A percentile compares a stretch with the other conserved stretches of the same genome.
Conservation (phyloP, 1,139 yeast genomes). For the Kluyveromyces sp. region DNA sequence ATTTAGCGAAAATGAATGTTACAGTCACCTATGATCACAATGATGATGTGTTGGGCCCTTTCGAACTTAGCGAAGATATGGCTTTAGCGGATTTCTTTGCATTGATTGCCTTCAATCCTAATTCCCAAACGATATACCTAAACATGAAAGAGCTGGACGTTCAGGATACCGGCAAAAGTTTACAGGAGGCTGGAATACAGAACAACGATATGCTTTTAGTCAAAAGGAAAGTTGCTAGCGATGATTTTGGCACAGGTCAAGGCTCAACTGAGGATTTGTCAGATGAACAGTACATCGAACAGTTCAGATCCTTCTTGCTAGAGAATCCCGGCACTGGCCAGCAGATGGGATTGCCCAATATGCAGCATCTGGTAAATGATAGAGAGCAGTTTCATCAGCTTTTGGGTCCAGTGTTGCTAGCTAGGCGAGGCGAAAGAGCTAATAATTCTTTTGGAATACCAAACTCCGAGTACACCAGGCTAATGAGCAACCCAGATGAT, state of each 20-base stretch:
- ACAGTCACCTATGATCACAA: slow-evolving; percentile 28
- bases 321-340: slow-evolving; percentile 35
- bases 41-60: slow-evolving; percentile 28
- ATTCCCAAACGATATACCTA: slow-evolving; percentile 42
- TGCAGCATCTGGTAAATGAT: slow-evolving; percentile 44
- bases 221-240: slow-evolving; percentile 21
- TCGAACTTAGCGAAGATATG: slow-evolving; percentile 50
- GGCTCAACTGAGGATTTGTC: slow-evolving; percentile 14
- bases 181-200: slow-evolving; percentile 42
- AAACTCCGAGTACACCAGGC: slow-evolving; percentile 44
- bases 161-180: slow-evolving; percentile 30
- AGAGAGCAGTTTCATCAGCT: slow-evolving; percentile 45
- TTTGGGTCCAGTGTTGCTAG: slow-evolving; percentile 35
- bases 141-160: slow-evolving; percentile 41
- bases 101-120: slow-evolving; percentile 47
- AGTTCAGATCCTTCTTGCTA: slow-evolving; percentile 43
- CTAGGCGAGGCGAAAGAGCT: slow-evolving; percentile 25
- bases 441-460: slow-evolving; percentile 31
- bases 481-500: slow-evolving; percentile 62
- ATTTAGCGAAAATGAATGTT: slow-evolving; percentile 19
- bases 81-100: slow-evolving; percentile 65
- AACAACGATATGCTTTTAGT: slow-evolving; percentile 56
- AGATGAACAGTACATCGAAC: slow-evolving; percentile 42
- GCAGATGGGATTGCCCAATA: slow-evolving; percentile 37
- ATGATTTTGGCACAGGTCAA: not conserved